phyloP scores from a whole-genome alignment of 208 protist species.

The Leishmania tropica region DNA sequence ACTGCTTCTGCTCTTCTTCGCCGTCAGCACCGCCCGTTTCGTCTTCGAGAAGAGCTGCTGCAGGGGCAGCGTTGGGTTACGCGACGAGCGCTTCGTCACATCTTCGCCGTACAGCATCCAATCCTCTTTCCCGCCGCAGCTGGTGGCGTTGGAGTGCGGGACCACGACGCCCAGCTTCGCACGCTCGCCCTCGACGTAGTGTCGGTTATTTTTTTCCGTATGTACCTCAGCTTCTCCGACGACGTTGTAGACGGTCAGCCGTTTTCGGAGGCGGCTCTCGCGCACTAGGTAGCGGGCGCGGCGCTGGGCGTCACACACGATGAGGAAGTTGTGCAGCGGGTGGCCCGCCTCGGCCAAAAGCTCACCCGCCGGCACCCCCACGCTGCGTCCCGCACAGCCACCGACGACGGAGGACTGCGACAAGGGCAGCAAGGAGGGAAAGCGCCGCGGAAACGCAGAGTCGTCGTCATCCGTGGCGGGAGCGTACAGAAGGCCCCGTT shows the following conservation, averaged over 20 bases:
- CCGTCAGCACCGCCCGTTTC: not conserved
- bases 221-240: conserved; percentile 38
- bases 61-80: conserved; percentile 5
- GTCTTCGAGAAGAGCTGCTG: conserved; percentile 22
- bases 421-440: not conserved
- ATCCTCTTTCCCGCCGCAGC: conserved; percentile 15
- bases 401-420: not conserved
- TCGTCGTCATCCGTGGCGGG: not conserved
- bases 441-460: not conserved
- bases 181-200: conserved; percentile 46
- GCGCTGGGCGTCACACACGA: conserved; percentile 64
- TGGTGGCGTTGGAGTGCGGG: conserved; percentile 24
- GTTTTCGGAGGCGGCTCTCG: conserved; percentile 51
- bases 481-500: conserved; percentile 21
- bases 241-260: conserved; percentile 54
- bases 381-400: not conserved
- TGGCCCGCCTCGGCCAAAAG: conserved; percentile 65
- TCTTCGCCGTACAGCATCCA: conserved; percentile 51
- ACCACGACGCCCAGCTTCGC: conserved; percentile 48
- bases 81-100: conserved; percentile 17
- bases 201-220: conserved; percentile 41
- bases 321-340: conserved; percentile 51
- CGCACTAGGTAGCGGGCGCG: conserved; percentile 52
- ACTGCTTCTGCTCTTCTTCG: not conserved
- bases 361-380: conserved; percentile 34